A percentile compares a stretch with the other conserved stretches of the same genome.
Conservation (phyloP, 2,329 filamentous ascomycete species). For the Fusarium bulbicola region DNA sequence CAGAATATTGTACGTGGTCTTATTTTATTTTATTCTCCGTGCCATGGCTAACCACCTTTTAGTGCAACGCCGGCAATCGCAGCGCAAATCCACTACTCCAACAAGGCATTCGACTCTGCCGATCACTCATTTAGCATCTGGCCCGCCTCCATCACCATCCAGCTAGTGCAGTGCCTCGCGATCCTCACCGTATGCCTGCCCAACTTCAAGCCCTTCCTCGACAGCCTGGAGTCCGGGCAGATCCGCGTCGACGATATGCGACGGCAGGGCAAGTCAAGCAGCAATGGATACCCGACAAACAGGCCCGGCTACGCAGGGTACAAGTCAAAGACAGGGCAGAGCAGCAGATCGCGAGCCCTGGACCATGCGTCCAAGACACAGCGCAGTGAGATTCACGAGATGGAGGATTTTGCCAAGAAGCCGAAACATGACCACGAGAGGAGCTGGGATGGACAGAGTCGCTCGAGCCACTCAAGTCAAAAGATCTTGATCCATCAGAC, state of each 20-base stretch:
- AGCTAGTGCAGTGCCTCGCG: constrained; percentile 43
- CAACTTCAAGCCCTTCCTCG: constrained; percentile 45
- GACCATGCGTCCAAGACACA: constrained; percentile 12
- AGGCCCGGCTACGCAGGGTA: constrained; percentile 36
- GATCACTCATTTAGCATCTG: constrained; percentile 40
- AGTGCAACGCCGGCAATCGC: constrained; percentile 43
- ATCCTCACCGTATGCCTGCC: constrained; percentile 43
- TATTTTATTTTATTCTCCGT: background rate
- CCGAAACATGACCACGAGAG: background rate
- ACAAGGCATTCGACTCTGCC: constrained; percentile 33
- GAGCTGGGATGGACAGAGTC: constrained; percentile 31
- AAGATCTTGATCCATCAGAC: constrained; percentile 44
- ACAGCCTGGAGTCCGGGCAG: constrained; percentile 43
- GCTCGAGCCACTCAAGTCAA: constrained; percentile 41
- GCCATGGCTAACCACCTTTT: background rate
- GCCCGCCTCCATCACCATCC: constrained; percentile 35
- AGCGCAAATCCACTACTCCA: constrained; percentile 41
- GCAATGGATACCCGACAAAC: constrained; percentile 36
- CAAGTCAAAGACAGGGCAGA: constrained; percentile 33
- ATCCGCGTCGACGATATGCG: constrained; percentile 44
- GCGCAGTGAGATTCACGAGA: constrained; percentile 24
- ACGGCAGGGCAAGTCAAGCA: constrained; percentile 40
- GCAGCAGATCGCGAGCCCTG: constrained; percentile 20
- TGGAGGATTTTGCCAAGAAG: constrained; percentile 17
- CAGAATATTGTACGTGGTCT: constrained; percentile 39